Percentiles rank a stretch among this genome's conserved stretches.
Evolutionary conservation across 2,329 filamentous ascomycete species (phyloP).

Genomic region (Fulvia fulva): DNA sequence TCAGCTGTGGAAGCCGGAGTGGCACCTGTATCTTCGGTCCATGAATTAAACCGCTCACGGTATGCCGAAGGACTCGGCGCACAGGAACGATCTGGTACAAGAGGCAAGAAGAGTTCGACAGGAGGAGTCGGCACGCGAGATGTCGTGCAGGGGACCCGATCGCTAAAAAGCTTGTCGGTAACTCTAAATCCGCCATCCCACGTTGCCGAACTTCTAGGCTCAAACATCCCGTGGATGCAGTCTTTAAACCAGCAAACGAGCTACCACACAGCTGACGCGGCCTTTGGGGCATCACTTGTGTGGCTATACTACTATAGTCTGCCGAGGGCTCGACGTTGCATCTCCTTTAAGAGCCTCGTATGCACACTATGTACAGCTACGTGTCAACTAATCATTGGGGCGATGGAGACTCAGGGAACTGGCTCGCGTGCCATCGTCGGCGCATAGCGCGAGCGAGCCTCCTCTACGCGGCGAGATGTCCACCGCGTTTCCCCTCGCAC

Average conservation of each 20-base stretch:
- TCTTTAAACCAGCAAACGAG: no score
- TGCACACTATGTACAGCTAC: no score
- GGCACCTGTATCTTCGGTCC: neutral
- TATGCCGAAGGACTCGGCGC: neutral
- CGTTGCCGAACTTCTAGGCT: neutral
- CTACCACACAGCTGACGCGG: no score
- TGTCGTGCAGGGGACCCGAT: neutral
- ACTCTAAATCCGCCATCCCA: neutral
- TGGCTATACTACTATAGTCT: no score
- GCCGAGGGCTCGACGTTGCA: no score
- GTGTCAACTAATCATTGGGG: no score
- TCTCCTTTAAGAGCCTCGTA: no score
- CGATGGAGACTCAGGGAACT: no score
- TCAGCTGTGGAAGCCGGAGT: neutral
- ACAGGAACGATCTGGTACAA: neutral
- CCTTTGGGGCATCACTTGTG: no score
- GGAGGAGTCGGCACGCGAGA: neutral
- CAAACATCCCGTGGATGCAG: no score
- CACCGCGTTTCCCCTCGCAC: neutral
- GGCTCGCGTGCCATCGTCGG: no score
- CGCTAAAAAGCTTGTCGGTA: neutral
- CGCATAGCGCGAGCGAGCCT: no score
- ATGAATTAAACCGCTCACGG: neutral
- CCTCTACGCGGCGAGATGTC: neutral
- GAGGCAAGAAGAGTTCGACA: neutral